phyloP scores from a whole-genome alignment of 2,329 filamentous ascomycete species.

The Capronia coronata region DNA sequence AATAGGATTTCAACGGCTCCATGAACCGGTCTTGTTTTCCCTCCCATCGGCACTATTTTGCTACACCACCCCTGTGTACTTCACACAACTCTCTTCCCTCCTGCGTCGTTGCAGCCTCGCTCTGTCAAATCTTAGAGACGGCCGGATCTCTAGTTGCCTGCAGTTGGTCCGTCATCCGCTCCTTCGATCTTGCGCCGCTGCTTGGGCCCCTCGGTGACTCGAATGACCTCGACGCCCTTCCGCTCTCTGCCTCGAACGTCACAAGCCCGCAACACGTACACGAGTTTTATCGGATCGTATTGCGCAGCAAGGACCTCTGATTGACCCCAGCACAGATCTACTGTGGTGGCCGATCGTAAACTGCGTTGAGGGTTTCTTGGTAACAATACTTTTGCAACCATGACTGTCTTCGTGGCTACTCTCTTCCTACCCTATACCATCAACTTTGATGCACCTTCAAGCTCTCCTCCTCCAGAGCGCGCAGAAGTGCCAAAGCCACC shows the following conservation, averaged over 20 bases:
- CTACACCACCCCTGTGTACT: not conserved
- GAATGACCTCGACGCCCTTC: not conserved
- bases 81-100: not conserved
- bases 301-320: no score
- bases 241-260: not conserved
- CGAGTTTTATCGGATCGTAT: no score
- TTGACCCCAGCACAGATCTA: not conserved
- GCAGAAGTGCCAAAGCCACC: constrained; percentile 1
- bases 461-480: constrained; percentile 8
- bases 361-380: not conserved
- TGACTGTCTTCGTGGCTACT: constrained; percentile 57
- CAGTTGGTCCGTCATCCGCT: not conserved
- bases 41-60: no score
- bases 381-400: constrained; percentile 28
- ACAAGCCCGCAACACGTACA: no score
- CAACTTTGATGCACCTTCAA: constrained; percentile 61
- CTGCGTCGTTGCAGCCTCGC: no score
- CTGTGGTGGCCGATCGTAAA: not conserved
- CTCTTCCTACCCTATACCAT: constrained; percentile 86
- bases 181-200: not conserved
- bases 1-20: not conserved
- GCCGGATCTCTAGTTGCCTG: no score
- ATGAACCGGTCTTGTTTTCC: not conserved
- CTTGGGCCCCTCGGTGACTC: not conserved
- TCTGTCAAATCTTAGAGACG: no score